These are phyloP conservation scores for Mortierella alpina DNA, from an alignment of 192 early-diverging fungal species.

Conservation along the genomic window DNA sequence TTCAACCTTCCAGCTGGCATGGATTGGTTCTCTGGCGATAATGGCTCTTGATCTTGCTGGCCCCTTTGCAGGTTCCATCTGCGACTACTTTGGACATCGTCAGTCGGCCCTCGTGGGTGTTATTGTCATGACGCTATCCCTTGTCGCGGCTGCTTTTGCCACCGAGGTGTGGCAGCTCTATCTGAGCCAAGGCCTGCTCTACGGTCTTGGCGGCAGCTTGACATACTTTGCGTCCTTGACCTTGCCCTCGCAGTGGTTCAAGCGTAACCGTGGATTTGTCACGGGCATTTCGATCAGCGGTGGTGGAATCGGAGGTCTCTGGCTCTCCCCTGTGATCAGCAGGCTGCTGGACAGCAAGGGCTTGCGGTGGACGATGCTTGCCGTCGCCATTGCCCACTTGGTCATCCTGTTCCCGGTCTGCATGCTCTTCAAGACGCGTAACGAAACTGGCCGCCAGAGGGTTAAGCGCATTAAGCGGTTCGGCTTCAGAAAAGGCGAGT, in stretches of 20 bases:
- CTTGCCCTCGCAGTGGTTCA: conserved; percentile 74
- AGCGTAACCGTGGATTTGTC: conserved; percentile 64
- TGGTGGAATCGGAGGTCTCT: conserved; percentile 63
- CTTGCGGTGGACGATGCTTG: conserved; percentile 61
- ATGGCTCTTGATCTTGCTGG: conserved; percentile 35
- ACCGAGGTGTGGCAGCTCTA: conserved; percentile 76
- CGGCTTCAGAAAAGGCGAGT: conserved; percentile 40
- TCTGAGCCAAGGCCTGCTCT: conserved; percentile 72
- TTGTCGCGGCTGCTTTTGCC: conserved; percentile 69
- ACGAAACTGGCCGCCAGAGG: conserved; percentile 28
- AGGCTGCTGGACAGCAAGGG: conserved; percentile 38
- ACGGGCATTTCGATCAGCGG: conserved; percentile 62
- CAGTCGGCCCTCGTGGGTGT: conserved; percentile 60
- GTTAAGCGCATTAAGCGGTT: conserved; percentile 32
- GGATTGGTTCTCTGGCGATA: conserved; percentile 37
- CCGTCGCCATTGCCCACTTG: conserved; percentile 58
- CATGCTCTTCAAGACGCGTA: conserved; percentile 29
- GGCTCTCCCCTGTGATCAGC: conserved; percentile 65
- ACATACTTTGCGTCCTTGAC: conserved; percentile 69
- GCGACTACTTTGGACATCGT: conserved; percentile 36
- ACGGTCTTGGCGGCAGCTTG: conserved; percentile 66
- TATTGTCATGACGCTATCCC: conserved; percentile 32
- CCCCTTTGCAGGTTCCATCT: conserved; percentile 40
- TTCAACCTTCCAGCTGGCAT: conserved; percentile 32
- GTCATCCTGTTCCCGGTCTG: conserved; percentile 43